Evolutionary conservation across 345 rosid species (phyloP).

Genomic region (Aurinia saxatilis): DNA sequence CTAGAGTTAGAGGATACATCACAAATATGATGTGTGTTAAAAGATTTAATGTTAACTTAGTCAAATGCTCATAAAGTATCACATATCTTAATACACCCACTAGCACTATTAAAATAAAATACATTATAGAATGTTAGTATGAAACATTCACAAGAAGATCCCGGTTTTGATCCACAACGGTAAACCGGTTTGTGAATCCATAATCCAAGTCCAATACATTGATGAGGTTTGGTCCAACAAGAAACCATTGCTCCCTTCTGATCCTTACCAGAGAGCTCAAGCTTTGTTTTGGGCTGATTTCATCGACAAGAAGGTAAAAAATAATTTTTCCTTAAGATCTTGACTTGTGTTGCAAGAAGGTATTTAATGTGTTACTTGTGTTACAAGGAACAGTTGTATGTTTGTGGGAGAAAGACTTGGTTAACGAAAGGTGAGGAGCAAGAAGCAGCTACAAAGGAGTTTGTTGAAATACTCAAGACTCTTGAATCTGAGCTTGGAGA

Average conservation of each 20-base stretch:
- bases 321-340: too few relatives aligned
- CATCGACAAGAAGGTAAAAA: conserved; percentile 6
- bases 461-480: background rate
- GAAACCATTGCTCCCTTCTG: background rate
- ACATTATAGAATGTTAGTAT: too few relatives aligned
- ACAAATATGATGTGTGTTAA: too few relatives aligned
- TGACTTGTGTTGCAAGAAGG: too few relatives aligned
- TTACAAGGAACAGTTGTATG: background rate
- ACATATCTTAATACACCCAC: too few relatives aligned
- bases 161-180: conserved; percentile 22
- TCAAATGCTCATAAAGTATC: too few relatives aligned
- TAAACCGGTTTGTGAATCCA: conserved; percentile 20
- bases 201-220: conserved; percentile 17
- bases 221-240: conserved; percentile 18
- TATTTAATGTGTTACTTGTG: background rate
- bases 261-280: conserved; percentile 15
- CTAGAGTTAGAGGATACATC: too few relatives aligned
- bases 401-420: background rate
- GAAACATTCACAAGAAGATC: conserved; percentile 14
- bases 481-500: background rate
- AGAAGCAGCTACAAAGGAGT: background rate
- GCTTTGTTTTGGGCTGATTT: conserved; percentile 8
- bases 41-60: too few relatives aligned
- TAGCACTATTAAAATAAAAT: too few relatives aligned
- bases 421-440: background rate